Base-by-base conservation (phyloP, 306 rosid species). In the Casuarina glauca region DNA sequence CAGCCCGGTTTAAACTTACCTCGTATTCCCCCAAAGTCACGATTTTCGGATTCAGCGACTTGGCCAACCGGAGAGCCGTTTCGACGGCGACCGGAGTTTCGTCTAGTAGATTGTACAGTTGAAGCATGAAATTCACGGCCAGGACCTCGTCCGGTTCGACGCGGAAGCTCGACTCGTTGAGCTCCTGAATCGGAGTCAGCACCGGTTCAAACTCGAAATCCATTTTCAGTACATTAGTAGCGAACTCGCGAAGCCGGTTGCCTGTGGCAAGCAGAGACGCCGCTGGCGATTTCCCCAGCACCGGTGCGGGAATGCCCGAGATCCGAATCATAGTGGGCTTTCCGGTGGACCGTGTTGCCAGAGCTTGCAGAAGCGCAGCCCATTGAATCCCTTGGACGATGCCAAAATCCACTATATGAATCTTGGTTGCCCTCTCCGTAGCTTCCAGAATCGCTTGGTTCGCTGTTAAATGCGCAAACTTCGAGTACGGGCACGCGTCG, bases 101-200 rank as follows among this genome's bases (percentile, higher is more conserved):
- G 73, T 92, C 97, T 15, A 95, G 72, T 1, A 95, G 93, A 48
- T 95, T 89, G 72, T 86, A 89, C 81, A 95, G 42, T 70, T 95
- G 98, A 48, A 95, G 97, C 98, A 95, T 92, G 85, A 95, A 89
- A 76, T 95, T 95, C 68, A 95, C 95, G 5, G 97, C 97, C 75
- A 95, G 57, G 13, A 84, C 86, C 83, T 92, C 97, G 41, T 89
- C 84, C 3, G 87, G 85, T 1, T 90, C 83, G 46, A 85, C 76
- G 62, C 79, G 85, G 63, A 95, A 92, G 82, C 93, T 87, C 10
- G 87, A 50, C 48, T 81, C 88, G 43, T 84, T 75, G 26, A 95
- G 92, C 49, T 91, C 76, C 7, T 83, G 80, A 61, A 95, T 90
- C 19, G 98, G 97, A 0, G 89, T 87, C 9, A 91, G 83, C 64